Evolutionary conservation across 2,329 filamentous ascomycete species (phyloP).

Genomic region (Talaromyces piceae): DNA sequence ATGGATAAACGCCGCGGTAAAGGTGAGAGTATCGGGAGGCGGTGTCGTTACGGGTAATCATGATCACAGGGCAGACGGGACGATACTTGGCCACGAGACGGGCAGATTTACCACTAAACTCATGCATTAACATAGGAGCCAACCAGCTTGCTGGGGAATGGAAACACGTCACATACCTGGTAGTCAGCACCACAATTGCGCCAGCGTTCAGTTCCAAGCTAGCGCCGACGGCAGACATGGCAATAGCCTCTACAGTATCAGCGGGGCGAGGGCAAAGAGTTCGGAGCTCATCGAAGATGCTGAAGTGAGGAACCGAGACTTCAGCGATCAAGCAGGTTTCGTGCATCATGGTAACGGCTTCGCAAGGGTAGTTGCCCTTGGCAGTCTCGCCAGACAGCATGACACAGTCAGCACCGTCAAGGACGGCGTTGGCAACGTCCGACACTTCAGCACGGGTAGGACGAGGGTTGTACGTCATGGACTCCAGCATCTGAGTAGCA

Average conservation of each 20-base stretch:
- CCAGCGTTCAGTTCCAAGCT: constrained; percentile 94
- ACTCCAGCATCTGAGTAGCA: constrained; percentile 99
- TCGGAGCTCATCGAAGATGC: constrained; percentile 91
- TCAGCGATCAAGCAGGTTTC: constrained; percentile 94
- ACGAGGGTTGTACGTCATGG: constrained; percentile 99
- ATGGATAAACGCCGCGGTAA: constrained; percentile 97
- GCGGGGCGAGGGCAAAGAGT: constrained; percentile 75
- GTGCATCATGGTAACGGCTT: constrained; percentile 96
- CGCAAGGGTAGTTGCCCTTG: constrained; percentile 89
- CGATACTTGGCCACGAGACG: constrained; percentile 97
- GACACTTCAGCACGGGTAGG: constrained; percentile 97
- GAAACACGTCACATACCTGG: constrained; percentile 50
- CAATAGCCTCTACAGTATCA: constrained; percentile 83
- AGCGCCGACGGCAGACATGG: constrained; percentile 93
- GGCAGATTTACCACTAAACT: constrained; percentile 76
- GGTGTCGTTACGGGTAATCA: constrained; percentile 82
- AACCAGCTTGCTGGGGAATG: no score
- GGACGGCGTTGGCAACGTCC: constrained; percentile 95
- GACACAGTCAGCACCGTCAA: constrained; percentile 96
- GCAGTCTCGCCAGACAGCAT: constrained; percentile 99
- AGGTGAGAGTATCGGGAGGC: constrained; percentile 87
- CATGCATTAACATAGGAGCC: constrained; percentile 14
- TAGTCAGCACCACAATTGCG: constrained; percentile 92
- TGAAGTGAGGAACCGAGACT: constrained; percentile 94
- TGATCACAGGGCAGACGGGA: constrained; percentile 97